These are phyloP conservation scores for Plasmodium coatneyi DNA, from an alignment of 169 alveolate species.

Conservation along the genomic window DNA sequence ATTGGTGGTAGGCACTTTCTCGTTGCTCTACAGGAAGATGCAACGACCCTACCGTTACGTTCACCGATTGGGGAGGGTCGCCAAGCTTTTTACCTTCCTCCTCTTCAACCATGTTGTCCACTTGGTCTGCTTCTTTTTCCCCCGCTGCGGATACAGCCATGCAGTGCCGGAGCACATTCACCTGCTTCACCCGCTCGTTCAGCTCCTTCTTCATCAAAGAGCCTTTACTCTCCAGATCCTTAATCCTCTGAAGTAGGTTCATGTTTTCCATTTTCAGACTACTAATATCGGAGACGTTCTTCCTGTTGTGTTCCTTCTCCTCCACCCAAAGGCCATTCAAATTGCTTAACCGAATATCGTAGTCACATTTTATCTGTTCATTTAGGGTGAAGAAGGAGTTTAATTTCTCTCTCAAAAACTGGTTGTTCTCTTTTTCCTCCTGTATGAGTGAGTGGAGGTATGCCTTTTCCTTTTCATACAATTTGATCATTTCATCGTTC, in stretches of 20 bases:
- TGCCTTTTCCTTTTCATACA: constrained; percentile 35
- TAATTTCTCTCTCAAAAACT: constrained; percentile 31
- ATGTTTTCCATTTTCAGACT: constrained; percentile 21
- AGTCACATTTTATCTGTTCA: constrained; percentile 44
- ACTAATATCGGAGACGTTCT: not conserved
- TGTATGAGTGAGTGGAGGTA: constrained; percentile 36
- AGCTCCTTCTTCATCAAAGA: constrained; percentile 8
- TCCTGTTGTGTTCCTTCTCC: constrained; percentile 59
- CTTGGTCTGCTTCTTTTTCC: not conserved
- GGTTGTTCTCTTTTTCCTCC: constrained; percentile 36
- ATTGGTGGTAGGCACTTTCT: not conserved
- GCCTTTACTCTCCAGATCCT: constrained; percentile 24
- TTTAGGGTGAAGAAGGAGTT: not conserved
- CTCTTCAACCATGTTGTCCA: not conserved
- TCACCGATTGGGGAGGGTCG: not conserved
- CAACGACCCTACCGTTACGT: not conserved
- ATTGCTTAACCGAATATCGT: constrained; percentile 28
- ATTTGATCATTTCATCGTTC: constrained; percentile 31
- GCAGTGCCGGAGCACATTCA: constrained; percentile 5
- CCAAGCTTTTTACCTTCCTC: not conserved
- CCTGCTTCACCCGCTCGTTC: constrained; percentile 38
- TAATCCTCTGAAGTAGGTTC: not conserved
- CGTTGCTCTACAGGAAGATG: not conserved
- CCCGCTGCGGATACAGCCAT: not conserved
- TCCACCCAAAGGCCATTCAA: constrained; percentile 43